A percentile compares a stretch with the other conserved stretches of the same genome.
These are phyloP conservation scores for Rubia peregrina DNA, from an alignment of 305 asterid species.

Conservation along the genomic window DNA sequence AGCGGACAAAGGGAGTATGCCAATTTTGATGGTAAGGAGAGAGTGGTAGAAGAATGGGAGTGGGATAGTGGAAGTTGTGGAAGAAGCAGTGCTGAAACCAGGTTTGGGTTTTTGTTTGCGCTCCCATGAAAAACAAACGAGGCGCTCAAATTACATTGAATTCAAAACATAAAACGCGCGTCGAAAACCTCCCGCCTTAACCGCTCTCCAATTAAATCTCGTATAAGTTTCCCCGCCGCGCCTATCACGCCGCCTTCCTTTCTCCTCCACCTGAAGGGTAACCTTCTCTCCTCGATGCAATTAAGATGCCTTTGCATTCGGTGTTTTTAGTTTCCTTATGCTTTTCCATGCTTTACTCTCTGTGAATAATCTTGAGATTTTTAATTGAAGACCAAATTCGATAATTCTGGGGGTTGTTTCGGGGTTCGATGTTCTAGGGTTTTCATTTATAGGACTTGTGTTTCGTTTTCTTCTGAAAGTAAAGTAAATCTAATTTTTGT, in stretches of 20 bases:
- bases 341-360: neutral
- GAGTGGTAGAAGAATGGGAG: neutral
- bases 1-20: no score
- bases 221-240: neutral
- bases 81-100: neutral
- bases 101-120: constrained; percentile 2
- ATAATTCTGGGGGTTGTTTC: neutral
- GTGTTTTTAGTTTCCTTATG: neutral
- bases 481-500: neutral
- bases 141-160: constrained; percentile 1
- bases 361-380: neutral
- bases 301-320: neutral
- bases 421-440: neutral
- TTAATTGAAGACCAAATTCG: neutral
- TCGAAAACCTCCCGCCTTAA: constrained; percentile 8
- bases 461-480: neutral
- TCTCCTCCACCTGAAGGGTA: neutral
- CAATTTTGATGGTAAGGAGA: no score
- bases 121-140: constrained; percentile 1
- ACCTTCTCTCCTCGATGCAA: constrained; percentile 1
- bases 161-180: constrained; percentile 9
- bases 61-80: neutral
- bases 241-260: neutral
- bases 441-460: neutral
- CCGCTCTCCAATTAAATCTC: neutral